phyloP scores from a whole-genome alignment of 2,329 filamentous ascomycete genomes.

The Xylaria sp. region DNA sequence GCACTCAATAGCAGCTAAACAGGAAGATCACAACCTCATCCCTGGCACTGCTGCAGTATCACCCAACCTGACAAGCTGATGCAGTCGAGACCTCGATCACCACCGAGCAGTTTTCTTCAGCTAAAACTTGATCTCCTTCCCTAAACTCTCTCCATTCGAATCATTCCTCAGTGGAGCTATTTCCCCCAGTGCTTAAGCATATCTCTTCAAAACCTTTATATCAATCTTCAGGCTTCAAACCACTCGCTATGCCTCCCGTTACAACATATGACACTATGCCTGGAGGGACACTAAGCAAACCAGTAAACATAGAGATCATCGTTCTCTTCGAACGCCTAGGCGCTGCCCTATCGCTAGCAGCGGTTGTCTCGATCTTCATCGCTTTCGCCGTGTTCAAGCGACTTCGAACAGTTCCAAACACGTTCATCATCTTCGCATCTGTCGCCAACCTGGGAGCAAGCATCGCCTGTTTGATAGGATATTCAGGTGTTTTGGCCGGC shows the following conservation, averaged over 20 bases:
- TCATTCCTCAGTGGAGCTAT: background rate
- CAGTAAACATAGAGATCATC: slow-evolving; percentile 51
- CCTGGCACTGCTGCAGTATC: background rate
- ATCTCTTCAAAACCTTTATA: background rate
- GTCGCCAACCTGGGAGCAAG: slow-evolving; percentile 69
- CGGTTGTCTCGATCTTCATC: slow-evolving; percentile 62
- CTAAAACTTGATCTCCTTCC: background rate
- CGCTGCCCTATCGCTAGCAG: slow-evolving; percentile 62
- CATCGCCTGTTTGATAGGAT: slow-evolving; percentile 75
- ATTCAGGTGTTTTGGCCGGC: slow-evolving; percentile 68
- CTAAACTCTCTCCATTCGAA: background rate
- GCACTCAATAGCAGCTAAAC: background rate
- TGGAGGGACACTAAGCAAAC: slow-evolving; percentile 7
- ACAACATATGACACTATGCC: background rate
- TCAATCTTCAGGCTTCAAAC: background rate
- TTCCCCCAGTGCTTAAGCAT: background rate
- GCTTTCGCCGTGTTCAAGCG: slow-evolving; percentile 62
- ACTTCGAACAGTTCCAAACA: slow-evolving; percentile 68
- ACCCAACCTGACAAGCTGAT: background rate
- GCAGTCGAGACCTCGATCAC: background rate
- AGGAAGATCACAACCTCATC: background rate
- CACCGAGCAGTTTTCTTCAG: slow-evolving; percentile 4
- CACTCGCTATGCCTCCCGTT: slow-evolving; percentile 25
- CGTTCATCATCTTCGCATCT: slow-evolving; percentile 70
- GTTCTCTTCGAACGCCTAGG: slow-evolving; percentile 63